Percentiles rank a stretch among this genome's conserved stretches.
Evolutionary conservation across 306 rosid species (phyloP).

Genomic region (Sphenostylis stenocarpa): DNA sequence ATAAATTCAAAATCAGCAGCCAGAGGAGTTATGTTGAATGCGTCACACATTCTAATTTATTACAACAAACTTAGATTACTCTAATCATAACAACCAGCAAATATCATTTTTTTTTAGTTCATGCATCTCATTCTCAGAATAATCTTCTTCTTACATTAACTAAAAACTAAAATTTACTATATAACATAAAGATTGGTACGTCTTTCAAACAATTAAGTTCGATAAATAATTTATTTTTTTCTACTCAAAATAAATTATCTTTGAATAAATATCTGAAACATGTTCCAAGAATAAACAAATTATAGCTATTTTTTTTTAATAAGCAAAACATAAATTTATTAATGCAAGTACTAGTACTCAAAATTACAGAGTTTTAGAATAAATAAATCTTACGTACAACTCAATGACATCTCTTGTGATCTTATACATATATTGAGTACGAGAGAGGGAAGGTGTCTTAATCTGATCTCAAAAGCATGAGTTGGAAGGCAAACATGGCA

Average conservation of each 20-base stretch:
- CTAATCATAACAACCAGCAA: background rate
- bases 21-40: conserved; percentile 36
- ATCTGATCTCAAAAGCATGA: conserved; percentile 42
- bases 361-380: background rate
- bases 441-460: conserved; percentile 30
- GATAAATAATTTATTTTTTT: background rate
- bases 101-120: background rate
- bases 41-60: conserved; percentile 34
- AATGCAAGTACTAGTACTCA: background rate
- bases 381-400: background rate
- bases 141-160: background rate
- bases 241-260: background rate
- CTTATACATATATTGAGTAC: conserved; percentile 27
- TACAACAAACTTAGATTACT: background rate
- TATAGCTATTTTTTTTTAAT: background rate
- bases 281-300: background rate
- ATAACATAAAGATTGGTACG: background rate
- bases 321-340: background rate
- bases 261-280: background rate
- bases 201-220: background rate
- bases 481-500: conserved; percentile 32
- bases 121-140: background rate
- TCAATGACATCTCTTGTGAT: background rate
- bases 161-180: background rate
- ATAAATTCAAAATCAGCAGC: conserved; percentile 9